phyloP scores from a whole-genome alignment of 768 basidiomycete species.

The Russula dissimulans region DNA sequence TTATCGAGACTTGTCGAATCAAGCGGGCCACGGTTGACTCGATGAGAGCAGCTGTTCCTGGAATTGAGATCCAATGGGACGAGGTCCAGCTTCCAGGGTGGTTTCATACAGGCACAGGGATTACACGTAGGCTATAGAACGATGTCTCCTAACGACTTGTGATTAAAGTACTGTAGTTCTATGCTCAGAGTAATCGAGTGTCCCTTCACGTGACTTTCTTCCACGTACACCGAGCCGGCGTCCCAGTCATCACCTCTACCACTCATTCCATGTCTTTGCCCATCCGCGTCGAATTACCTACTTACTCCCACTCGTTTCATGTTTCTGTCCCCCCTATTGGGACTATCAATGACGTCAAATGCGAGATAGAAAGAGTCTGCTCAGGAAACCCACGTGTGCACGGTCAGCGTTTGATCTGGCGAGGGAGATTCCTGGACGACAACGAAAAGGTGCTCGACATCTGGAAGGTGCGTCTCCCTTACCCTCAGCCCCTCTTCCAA shows the following conservation, averaged over 20 bases:
- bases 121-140: background rate
- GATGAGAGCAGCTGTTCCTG: background rate
- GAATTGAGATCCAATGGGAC: slow-evolving; percentile 10
- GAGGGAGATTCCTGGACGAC: slow-evolving; percentile 58
- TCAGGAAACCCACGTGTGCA: slow-evolving; percentile 53
- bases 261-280: slow-evolving; percentile 20
- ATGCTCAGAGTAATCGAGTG: no score
- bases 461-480: slow-evolving; percentile 49
- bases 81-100: background rate
- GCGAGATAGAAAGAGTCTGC: slow-evolving; percentile 51
- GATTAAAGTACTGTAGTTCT: no score
- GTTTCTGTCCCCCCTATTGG: slow-evolving; percentile 39
- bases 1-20: slow-evolving; percentile 6
- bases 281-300: slow-evolving; percentile 67
- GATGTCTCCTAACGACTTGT: background rate
- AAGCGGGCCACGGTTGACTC: background rate
- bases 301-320: slow-evolving; percentile 58
- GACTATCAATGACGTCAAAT: slow-evolving; percentile 57
- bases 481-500: background rate
- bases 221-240: slow-evolving; percentile 7
- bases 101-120: background rate
- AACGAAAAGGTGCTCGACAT: slow-evolving; percentile 54
- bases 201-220: slow-evolving; percentile 8
- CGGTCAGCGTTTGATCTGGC: slow-evolving; percentile 73
- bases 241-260: background rate